Evolutionary conservation across 164 flowering plant genomes (phyloP), one percentile per base, ranked within the genome.

Genomic region (Nymphaea colorata): DNA sequence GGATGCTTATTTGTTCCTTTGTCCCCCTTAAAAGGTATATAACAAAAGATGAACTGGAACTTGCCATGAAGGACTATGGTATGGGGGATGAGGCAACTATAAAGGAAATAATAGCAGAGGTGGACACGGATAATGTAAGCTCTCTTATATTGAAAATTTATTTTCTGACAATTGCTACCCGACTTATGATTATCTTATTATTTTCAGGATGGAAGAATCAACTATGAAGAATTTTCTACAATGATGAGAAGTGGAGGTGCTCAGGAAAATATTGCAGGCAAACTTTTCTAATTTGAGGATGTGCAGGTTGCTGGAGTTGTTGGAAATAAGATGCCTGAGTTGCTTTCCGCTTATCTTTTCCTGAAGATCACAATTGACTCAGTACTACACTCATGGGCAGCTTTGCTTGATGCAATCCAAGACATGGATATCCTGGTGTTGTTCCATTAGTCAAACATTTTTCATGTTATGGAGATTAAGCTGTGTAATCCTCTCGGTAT

Each of bases 121-220:
- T 92, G 42, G 98, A 92, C 66, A 64, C 91, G 4, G 98, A 93
- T 68, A 85, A 90, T 79, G 96, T 93, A 75, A 83, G 89, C 75
- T 61, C 4, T 0, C 71, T 59, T 14, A 12, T 45, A 57, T 65
- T 6, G 2, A 36, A 44, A 47, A 42, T 41, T 66, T n/a, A 45
- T 45, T 45, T 5, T 25, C 36, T 25, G 36, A 25, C 36, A 25
- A 25, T 25, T 25, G 36, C 7, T 25, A n/a, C 7, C 36, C 6
- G 36, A 61, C 15, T 25, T 6, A 16, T 61, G 63, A 61, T 61
- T 43, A 25, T 71, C 5, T 70, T 68, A 66, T 59, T n/a, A 36
- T 44, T 59, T 72, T 18, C 81, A 86, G 93, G 93, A 87, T 79
- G 93, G 88, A 18, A 82, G 78, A 69, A 85, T 85, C 71, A 85